phyloP scores from a whole-genome alignment of 345 rosid genomes.

The Noccaea bulbosa region DNA sequence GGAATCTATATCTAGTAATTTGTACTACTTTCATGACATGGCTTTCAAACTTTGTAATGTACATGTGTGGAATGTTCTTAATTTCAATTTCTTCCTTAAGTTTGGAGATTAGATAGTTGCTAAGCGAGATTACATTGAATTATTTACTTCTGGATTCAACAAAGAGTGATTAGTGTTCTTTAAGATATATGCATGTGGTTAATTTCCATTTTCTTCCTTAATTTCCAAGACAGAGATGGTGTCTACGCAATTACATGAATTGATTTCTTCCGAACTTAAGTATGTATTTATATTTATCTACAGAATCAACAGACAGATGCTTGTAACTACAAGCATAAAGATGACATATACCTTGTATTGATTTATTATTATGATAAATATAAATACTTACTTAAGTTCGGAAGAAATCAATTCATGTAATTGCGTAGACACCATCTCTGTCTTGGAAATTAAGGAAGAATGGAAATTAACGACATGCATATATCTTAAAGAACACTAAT shows the following conservation, averaged over 20 bases:
- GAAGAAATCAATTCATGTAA: background rate
- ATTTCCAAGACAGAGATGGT: constrained; percentile 5
- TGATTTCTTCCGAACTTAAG: background rate
- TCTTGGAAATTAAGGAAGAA: constrained; percentile 4
- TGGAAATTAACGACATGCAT: constrained; percentile 3
- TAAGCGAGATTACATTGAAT: constrained; percentile 2
- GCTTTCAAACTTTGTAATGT: background rate
- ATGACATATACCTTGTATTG: constrained; percentile 27
- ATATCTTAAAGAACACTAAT: too few species aligned
- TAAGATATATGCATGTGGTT: background rate
- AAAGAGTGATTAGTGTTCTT: background rate
- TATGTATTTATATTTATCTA: background rate
- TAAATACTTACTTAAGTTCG: background rate
- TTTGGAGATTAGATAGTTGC: background rate
- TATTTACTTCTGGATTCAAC: background rate
- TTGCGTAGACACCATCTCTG: constrained; percentile 11
- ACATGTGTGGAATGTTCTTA: background rate
- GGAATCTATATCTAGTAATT: too few species aligned
- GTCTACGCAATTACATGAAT: constrained; percentile 8
- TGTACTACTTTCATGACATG: background rate
- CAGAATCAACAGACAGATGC: constrained; percentile 16
- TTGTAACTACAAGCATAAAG: constrained; percentile 32
- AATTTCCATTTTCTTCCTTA: constrained; percentile 3
- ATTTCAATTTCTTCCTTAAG: background rate
- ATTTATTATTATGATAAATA: background rate